Conservation (phyloP, 139 green algal genomes). For the Cymbomonas tetramitiformis region DNA sequence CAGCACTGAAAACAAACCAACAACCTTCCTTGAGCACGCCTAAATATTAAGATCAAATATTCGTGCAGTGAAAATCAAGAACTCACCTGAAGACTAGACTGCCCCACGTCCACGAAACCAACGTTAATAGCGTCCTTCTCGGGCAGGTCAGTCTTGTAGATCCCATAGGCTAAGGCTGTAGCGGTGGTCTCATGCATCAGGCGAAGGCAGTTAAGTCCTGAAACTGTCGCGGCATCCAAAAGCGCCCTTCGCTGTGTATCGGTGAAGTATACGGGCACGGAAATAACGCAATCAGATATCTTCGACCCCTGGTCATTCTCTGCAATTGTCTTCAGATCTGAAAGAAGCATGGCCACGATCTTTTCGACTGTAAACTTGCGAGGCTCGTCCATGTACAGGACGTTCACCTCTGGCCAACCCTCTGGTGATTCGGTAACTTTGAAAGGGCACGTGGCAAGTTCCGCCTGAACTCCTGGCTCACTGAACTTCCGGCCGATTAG, state of each 20-base stretch:
- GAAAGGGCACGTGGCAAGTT: conserved; percentile 57
- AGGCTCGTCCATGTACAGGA: conserved; percentile 52
- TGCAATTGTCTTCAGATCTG: conserved; percentile 76
- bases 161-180: conserved; percentile 87
- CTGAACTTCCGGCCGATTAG: conserved; percentile 77
- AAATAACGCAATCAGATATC: conserved; percentile 80
- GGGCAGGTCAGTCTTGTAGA: conserved; percentile 94
- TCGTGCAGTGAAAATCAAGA: too few relatives aligned
- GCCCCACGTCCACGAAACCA: conserved; percentile 85
- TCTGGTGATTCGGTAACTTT: conserved; percentile 49
- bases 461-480: conserved; percentile 61
- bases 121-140: conserved; percentile 72
- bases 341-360: conserved; percentile 79
- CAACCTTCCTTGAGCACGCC: conserved; percentile 36
- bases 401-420: conserved; percentile 57
- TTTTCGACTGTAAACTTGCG: conserved; percentile 40
- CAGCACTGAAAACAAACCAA: too few relatives aligned
- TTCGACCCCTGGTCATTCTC: conserved; percentile 59
- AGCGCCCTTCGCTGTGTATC: conserved; percentile 33
- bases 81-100: conserved; percentile 75
- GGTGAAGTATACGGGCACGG: conserved; percentile 73
- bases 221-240: conserved; percentile 43
- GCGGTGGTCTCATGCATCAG: conserved; percentile 92
- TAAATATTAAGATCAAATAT: neutral
- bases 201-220: conserved; percentile 74